Conservation (phyloP, 805 yeast species). For the Wickerhamomyces sydowiorum region DNA sequence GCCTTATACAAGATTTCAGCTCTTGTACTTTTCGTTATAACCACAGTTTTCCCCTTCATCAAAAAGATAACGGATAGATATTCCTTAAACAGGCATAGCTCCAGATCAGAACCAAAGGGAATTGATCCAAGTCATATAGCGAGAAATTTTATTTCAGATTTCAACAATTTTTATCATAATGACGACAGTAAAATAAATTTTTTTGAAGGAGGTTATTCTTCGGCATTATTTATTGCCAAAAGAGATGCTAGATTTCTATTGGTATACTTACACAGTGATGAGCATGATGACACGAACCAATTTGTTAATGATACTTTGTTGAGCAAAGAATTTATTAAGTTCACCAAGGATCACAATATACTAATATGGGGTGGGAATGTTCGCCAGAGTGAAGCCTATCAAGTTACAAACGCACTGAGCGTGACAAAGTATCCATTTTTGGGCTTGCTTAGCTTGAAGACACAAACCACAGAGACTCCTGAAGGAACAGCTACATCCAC, state of each 20-base stretch:
- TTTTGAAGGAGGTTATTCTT: slow-evolving; percentile 72
- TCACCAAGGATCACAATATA: slow-evolving; percentile 44
- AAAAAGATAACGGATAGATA: slow-evolving; percentile 29
- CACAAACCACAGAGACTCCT: slow-evolving; percentile 44
- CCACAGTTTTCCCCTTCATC: slow-evolving; percentile 30
- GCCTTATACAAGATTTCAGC: slow-evolving; percentile 24
- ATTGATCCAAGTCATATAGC: slow-evolving; percentile 51
- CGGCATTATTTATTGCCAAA: slow-evolving; percentile 68
- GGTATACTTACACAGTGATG: slow-evolving; percentile 66
- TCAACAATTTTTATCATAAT: slow-evolving; percentile 39
- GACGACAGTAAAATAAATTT: slow-evolving; percentile 28
- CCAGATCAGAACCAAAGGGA: slow-evolving; percentile 28
- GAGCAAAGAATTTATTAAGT: slow-evolving; percentile 41
- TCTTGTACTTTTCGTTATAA: slow-evolving; percentile 20
- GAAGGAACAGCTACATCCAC: slow-evolving; percentile 46
- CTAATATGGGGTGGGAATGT: slow-evolving; percentile 87
- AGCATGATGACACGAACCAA: slow-evolving; percentile 53
- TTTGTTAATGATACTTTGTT: slow-evolving; percentile 53
- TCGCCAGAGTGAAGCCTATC: slow-evolving; percentile 76
- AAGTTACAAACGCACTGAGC: slow-evolving; percentile 68
- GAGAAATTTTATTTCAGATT: slow-evolving; percentile 40
- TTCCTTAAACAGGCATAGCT: slow-evolving; percentile 32
- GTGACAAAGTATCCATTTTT: slow-evolving; percentile 77
- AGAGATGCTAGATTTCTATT: slow-evolving; percentile 66
- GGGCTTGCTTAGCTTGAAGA: slow-evolving; percentile 68